A percentile compares a stretch with the other conserved stretches of the same genome.
Conservation (phyloP, 208 protist species). For the Sergeia podlipaevii region DNA sequence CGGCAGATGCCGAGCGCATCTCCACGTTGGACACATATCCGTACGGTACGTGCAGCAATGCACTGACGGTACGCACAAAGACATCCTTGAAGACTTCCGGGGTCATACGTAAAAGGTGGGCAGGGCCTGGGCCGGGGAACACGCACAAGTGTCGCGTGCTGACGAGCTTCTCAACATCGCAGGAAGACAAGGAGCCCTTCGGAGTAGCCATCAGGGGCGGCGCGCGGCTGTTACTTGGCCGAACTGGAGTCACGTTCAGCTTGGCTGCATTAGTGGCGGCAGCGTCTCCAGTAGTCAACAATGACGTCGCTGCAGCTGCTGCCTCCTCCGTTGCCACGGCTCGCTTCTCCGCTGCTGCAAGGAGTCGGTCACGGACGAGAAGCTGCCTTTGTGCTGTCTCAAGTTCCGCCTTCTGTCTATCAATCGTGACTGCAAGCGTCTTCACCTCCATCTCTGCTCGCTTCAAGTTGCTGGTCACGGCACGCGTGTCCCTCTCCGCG, state of each 20-base stretch:
- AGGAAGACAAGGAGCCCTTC: too few species aligned
- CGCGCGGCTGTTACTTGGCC: too few species aligned
- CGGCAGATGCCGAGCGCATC: constrained; percentile 24
- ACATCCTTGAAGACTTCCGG: constrained; percentile 32
- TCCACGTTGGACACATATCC: constrained; percentile 36
- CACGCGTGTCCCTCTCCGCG: constrained; percentile 7
- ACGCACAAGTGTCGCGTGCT: constrained; percentile 39
- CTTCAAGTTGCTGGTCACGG: constrained; percentile 12
- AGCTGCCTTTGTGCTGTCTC: background rate
- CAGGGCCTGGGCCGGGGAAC: constrained; percentile 36
- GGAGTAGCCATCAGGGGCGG: too few species aligned
- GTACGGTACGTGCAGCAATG: constrained; percentile 32
- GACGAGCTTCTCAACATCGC: constrained; percentile 3
- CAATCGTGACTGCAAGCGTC: background rate
- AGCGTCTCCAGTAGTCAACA: too few species aligned
- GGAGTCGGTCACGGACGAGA: background rate
- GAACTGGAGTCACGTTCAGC: too few species aligned
- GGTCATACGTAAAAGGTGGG: constrained; percentile 16
- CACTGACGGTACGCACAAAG: constrained; percentile 39
- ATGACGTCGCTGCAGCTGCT: too few species aligned
- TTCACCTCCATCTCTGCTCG: constrained; percentile 15
- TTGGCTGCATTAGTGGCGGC: too few species aligned
- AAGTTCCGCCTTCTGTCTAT: constrained; percentile 13
- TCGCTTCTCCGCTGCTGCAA: background rate
- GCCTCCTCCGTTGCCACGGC: too few species aligned